Evolutionary conservation across 2,329 filamentous ascomycete species (phyloP), one percentile per base, ranked within the genome.

Genomic region (Claviceps purpurea): DNA sequence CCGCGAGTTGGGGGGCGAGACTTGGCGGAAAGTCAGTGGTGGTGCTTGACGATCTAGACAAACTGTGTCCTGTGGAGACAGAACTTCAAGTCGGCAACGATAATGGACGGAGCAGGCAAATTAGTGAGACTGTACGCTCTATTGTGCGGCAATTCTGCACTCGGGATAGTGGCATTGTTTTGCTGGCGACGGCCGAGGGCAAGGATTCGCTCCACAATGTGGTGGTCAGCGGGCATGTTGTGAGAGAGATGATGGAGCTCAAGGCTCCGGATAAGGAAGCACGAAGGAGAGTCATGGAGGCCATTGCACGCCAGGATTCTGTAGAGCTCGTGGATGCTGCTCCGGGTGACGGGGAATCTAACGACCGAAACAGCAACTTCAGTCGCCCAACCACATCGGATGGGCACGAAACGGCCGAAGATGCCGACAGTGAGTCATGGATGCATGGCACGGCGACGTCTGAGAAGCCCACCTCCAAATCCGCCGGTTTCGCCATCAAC

Each of bases 251-350:
- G 56, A 73, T 97, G 37, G 84, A 84, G 45, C 71, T 98, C 52
- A 93, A 91, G 63, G 90, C 93, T 0, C 93, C 93, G 0, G 87
- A 91, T 61, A 98, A 98, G 68, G 89, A 96, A 58, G 86, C 86
- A 2, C 79, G 93, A 57, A 77, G 90, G 43, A 82, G 83, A 58
- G 83, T 98, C 2, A 77, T 97, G 62, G 88, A 95, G 61, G 83
- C 85, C 54, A 78, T 97, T 16, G 82, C 87, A 14, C 78, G 68
- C 46, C 71, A 79, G 56, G 73, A 77, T 54, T 70, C 76, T 0
- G 62, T 34, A 34, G 30, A 34, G 10, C 10, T 74, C 1, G 20
- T 22, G 6, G 42, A 24, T 16, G 16, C 42, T 7, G 13, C 8
- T 24, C 16, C 13, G 13, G 30, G 4, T 1, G n/a, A 64, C 0